phyloP scores from a whole-genome alignment of 768 basidiomycete species.

The Kondoa malvinella region DNA sequence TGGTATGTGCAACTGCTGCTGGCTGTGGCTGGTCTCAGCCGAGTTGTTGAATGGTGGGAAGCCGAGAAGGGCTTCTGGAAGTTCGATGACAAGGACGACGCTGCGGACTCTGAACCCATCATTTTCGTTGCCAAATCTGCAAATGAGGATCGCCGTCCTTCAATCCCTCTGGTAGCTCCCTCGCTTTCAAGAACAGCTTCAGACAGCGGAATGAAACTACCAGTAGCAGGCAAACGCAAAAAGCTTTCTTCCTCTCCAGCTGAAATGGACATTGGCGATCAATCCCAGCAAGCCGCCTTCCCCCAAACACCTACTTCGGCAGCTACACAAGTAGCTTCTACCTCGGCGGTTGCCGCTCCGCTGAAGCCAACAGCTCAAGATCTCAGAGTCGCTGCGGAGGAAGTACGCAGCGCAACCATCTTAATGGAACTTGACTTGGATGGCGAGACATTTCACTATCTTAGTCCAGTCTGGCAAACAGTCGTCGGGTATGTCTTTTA shows the following conservation, averaged over 20 bases:
- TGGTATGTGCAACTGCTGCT: constrained; percentile 97
- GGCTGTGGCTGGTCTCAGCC: constrained; percentile 83
- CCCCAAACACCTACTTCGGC: not conserved
- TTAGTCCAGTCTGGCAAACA: constrained; percentile 86
- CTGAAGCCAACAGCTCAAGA: constrained; percentile 47
- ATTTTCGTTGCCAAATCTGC: constrained; percentile 72
- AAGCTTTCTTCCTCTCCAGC: constrained; percentile 17
- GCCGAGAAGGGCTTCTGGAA: constrained; percentile 99
- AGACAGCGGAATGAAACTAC: not conserved
- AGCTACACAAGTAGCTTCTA: not conserved
- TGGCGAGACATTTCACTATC: constrained; percentile 85
- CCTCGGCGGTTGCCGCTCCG: not conserved
- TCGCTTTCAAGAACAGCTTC: not conserved
- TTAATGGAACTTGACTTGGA: constrained; percentile 87
- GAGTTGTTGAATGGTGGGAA: constrained; percentile 90
- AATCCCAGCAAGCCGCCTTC: not conserved
- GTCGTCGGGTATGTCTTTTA: constrained; percentile 58
- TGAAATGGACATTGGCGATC: constrained; percentile 24
- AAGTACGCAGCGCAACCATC: constrained; percentile 86
- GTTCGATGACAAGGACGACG: constrained; percentile 47
- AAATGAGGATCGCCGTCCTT: constrained; percentile 43
- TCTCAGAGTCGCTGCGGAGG: constrained; percentile 74
- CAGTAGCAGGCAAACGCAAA: not conserved
- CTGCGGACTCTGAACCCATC: constrained; percentile 75
- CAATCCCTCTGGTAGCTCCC: constrained; percentile 4